These are phyloP conservation scores for Hibiscus trionum DNA, from an alignment of 345 rosid species.

Conservation along the genomic window DNA sequence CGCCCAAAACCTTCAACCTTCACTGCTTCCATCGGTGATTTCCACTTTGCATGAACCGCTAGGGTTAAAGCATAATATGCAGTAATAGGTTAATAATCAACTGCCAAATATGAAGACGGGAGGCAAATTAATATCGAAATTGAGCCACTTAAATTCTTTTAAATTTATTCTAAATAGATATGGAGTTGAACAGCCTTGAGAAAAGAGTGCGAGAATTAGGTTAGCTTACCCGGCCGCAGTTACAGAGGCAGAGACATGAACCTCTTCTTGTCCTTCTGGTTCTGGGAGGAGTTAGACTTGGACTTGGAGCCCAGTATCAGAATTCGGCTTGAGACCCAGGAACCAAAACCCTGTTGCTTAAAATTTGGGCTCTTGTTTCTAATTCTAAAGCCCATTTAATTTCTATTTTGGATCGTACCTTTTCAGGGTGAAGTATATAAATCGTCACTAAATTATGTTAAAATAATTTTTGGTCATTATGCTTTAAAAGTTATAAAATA, in stretches of 20 bases:
- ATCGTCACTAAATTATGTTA: too few relatives aligned
- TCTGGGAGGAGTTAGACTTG: not conserved
- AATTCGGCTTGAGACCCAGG: too few relatives aligned
- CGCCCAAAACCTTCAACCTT: not conserved
- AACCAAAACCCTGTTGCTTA: not conserved
- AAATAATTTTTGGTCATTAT: too few relatives aligned
- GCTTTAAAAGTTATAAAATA: too few relatives aligned
- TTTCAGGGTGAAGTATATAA: too few relatives aligned
- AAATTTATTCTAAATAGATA: not conserved
- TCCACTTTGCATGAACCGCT: not conserved
- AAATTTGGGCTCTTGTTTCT: not conserved
- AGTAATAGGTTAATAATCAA: not conserved
- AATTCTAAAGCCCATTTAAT: not conserved
- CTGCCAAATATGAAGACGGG: not conserved
- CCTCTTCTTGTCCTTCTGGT: not conserved
- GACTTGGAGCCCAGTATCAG: not conserved
- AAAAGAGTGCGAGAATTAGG: not conserved
- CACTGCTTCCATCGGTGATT: slow-evolving; percentile 2
- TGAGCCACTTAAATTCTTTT: not conserved
- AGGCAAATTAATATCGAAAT: not conserved
- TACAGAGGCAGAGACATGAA: not conserved
- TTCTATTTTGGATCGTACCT: not conserved
- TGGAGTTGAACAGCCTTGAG: not conserved
- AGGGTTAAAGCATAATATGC: not conserved
- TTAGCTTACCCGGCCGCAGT: not conserved